Percentiles rank a stretch among this genome's conserved stretches.
These are phyloP conservation scores for Rhodamnia argentea DNA, from an alignment of 345 rosid species.

Conservation along the genomic window DNA sequence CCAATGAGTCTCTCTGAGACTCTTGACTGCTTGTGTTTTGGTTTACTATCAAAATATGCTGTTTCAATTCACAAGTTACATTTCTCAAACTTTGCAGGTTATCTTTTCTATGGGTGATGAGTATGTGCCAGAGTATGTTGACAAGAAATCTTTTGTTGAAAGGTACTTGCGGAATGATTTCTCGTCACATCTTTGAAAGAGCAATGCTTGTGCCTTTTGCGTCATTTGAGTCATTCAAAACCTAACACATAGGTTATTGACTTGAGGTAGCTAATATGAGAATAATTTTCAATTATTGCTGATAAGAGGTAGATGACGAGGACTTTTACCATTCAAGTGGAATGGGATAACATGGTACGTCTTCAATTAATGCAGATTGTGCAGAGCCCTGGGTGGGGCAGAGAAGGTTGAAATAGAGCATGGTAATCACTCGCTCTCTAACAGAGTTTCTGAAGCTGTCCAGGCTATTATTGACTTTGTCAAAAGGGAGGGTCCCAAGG, in stretches of 20 bases:
- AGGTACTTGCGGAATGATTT: slow-evolving; percentile 27
- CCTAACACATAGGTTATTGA: not conserved
- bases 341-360: not conserved
- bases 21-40: not conserved
- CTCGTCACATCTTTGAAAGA: not conserved
- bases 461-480: slow-evolving; percentile 63
- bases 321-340: not conserved
- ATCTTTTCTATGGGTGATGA: slow-evolving; percentile 90
- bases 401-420: slow-evolving; percentile 83
- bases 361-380: slow-evolving; percentile 36
- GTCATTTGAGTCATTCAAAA: not conserved
- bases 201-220: not conserved
- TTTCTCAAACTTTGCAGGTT: slow-evolving; percentile 36
- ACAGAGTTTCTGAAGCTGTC: slow-evolving; percentile 70
- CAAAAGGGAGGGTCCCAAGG: slow-evolving; percentile 77
- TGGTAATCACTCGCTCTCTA: slow-evolving; percentile 91
- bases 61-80: not conserved
- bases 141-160: slow-evolving; percentile 76
- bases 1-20: not conserved
- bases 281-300: not conserved
- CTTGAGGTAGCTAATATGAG: not conserved
- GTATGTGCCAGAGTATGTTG: slow-evolving; percentile 78
- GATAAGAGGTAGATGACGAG: not conserved
- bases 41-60: not conserved
- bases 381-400: slow-evolving; percentile 96